Conservation (phyloP, 306 rosid species). For the Vigna mungo region DNA sequence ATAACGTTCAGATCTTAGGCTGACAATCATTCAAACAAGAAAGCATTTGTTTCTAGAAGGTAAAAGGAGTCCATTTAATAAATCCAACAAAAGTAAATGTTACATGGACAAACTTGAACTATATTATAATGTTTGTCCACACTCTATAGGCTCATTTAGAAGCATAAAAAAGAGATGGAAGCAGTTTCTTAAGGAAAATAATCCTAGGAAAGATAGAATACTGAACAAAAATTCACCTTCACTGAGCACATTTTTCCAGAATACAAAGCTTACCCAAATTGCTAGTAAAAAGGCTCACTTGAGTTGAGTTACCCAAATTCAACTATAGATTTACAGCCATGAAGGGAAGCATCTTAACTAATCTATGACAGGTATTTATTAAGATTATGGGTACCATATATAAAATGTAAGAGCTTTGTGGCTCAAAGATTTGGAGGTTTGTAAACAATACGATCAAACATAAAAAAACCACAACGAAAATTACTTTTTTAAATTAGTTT, state of each 20-base stretch:
- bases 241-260: neutral
- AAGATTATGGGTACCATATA: neutral
- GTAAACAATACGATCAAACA: constrained; percentile 1
- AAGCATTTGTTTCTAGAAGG: neutral
- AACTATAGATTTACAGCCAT: constrained; percentile 30
- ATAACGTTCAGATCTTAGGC: constrained; percentile 18
- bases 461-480: neutral
- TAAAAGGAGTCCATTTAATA: neutral
- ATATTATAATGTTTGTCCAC: neutral
- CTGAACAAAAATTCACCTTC: neutral
- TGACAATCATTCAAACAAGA: neutral
- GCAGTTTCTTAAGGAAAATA: neutral
- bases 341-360: constrained; percentile 18
- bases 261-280: constrained; percentile 14
- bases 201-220: neutral
- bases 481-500: neutral
- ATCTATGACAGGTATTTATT: constrained; percentile 9
- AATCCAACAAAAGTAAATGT: neutral
- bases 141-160: neutral
- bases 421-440: constrained; percentile 1
- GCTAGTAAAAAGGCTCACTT: constrained; percentile 18
- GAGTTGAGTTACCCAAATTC: constrained; percentile 17
- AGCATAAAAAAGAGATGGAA: neutral
- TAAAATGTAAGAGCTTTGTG: constrained; percentile 13
- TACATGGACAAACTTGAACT: neutral